Evolutionary conservation across 208 protist genomes (phyloP).

Genomic region (Tetramitus jugosus): DNA sequence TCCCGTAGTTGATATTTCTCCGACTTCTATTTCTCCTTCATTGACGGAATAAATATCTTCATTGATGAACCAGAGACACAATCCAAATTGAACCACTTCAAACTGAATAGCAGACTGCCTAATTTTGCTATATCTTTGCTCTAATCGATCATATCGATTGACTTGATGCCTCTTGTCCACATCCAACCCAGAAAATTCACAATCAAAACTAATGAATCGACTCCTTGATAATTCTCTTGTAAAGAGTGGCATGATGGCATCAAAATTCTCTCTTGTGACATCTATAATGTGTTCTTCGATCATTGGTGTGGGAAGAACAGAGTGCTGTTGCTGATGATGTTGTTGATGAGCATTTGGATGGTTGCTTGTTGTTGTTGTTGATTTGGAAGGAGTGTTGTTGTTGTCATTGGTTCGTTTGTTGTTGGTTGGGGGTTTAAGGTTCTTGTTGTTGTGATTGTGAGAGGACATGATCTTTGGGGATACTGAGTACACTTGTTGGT

Average conservation of each 20-base stretch:
- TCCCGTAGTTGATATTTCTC: not conserved
- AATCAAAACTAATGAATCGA: not conserved
- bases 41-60: too few relatives aligned
- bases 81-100: constrained; percentile 5
- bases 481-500: too few relatives aligned
- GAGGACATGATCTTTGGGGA: too few relatives aligned
- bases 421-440: too few relatives aligned
- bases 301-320: too few relatives aligned
- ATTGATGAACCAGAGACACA: not conserved
- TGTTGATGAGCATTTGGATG: too few relatives aligned
- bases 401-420: too few relatives aligned
- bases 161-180: not conserved
- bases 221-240: not conserved
- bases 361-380: too few relatives aligned
- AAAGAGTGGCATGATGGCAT: not conserved
- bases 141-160: not conserved
- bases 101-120: not conserved
- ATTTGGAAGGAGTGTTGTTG: too few relatives aligned
- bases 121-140: constrained; percentile 11
- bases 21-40: not conserved
- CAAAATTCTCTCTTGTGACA: constrained; percentile 15
- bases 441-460: too few relatives aligned
- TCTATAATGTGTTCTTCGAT: too few relatives aligned
- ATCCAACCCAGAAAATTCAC: constrained; percentile 13
- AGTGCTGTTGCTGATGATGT: too few relatives aligned